Evolutionary conservation across 441 rosid genomes (phyloP), one percentile per base, ranked within the genome.

Genomic region (Croton setiger): DNA sequence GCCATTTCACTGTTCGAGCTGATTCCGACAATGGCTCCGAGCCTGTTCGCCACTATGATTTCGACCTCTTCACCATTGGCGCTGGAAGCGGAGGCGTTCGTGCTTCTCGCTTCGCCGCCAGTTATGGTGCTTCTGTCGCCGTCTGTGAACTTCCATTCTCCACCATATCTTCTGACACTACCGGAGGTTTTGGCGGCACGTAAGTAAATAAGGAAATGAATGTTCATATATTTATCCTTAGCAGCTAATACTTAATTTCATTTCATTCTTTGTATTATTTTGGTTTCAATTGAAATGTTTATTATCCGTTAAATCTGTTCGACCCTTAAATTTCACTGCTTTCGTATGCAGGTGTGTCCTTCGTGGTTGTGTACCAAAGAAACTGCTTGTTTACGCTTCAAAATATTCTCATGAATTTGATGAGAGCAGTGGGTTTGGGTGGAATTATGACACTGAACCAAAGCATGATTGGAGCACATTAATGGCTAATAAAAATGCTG

Each of bases 151-250:
- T 93, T 8, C 98, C 98, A 1, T 93, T 91, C 74, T 80, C 95
- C 39, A 83, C 96, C 62, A 84, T 93, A 53, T 91, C 98, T 56
- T 93, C 97, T 11, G 98, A 93, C 11, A 83, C 91, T 12, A 69
- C 89, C 33, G 98, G 98, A 31, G 97, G 98, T 75, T 88, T 90
- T 39, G 98, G 98, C 43, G 98, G 98, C 76, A 91, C 97, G 98
- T 93, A 76, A 83, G 97, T 76, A 31, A 27, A 10, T 11, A 0
- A 48, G 20, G 37, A 45, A 63, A 23, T 20, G 5, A 45, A 1
- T 9, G 2, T 11, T 0, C 11, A 3, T 15, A 9, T 4, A 58
- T 8, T 10, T 14, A 17, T 27, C 21, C 21, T 5, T 39, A 12
- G 8, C 27, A 17, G 10, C 7, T 35, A 18, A 49, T 39, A 0